A percentile compares a stretch with the other conserved stretches of the same genome.
Conservation (phyloP, 2,329 filamentous ascomycete genomes). For the Clonostachys byssicola region DNA sequence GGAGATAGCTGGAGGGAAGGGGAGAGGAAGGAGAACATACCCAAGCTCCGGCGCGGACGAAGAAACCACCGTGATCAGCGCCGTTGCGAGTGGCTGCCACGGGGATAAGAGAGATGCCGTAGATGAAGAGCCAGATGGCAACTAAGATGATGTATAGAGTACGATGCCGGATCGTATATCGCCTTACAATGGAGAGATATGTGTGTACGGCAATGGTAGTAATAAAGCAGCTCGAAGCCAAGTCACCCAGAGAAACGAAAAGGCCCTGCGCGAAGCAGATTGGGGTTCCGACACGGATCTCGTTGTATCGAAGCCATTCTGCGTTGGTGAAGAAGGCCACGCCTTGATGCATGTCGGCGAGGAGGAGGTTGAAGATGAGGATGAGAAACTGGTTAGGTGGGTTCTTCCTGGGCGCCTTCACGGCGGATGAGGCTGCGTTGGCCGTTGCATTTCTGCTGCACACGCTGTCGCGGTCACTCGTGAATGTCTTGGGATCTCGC, state of each 20-base stretch:
- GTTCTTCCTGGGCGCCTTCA: conserved; percentile 9
- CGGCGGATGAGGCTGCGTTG: neutral
- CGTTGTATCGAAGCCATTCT: conserved; percentile 49
- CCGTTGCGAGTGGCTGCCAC: conserved; percentile 37
- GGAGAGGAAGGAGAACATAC: conserved; percentile 22
- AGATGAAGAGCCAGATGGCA: conserved; percentile 54
- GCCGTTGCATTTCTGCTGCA: neutral
- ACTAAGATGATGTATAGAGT: conserved; percentile 44
- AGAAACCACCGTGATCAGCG: conserved; percentile 38
- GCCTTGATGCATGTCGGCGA: conserved; percentile 65
- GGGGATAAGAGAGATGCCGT: conserved; percentile 50
- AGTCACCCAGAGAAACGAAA: conserved; percentile 62
- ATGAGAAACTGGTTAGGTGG: conserved; percentile 64
- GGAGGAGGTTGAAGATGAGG: conserved; percentile 64
- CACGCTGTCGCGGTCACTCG: neutral
- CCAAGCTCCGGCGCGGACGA: conserved; percentile 63
- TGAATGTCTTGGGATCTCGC: neutral
- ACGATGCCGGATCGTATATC: conserved; percentile 44
- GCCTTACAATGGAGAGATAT: conserved; percentile 56
- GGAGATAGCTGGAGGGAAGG: neutral
- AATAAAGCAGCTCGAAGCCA: conserved; percentile 65
- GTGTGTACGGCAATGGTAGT: conserved; percentile 63
- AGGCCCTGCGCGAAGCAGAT: conserved; percentile 64
- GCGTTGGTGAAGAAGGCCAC: conserved; percentile 60
- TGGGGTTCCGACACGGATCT: conserved; percentile 45